Conservation (phyloP, 495 filamentous ascomycete genomes). For the Penicillium arizonense region DNA sequence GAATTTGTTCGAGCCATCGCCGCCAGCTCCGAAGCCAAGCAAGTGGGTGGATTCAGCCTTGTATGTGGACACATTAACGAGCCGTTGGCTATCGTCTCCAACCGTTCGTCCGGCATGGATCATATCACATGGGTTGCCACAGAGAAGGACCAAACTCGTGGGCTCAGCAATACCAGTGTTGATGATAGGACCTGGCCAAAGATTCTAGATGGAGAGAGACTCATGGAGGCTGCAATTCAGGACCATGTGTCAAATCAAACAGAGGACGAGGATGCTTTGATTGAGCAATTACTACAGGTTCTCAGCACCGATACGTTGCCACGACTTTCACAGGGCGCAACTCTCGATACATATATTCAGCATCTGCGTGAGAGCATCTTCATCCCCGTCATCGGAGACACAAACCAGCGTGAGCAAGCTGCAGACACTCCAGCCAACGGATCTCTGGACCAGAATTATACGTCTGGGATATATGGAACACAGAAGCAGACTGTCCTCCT, state of each 20-base stretch:
- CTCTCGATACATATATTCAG: conserved; percentile 68
- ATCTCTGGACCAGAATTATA: conserved; percentile 26
- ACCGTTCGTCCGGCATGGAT: conserved; percentile 64
- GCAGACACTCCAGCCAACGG: conserved; percentile 25
- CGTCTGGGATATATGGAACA: conserved; percentile 70
- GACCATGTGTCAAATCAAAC: conserved; percentile 37
- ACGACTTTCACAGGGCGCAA: conserved; percentile 40
- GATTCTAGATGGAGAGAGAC: conserved; percentile 57
- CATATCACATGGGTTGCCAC: conserved; percentile 65
- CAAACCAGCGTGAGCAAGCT: conserved; percentile 34
- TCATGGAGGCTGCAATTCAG: conserved; percentile 47
- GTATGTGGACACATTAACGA: conserved; percentile 78
- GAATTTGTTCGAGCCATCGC: conserved; percentile 71
- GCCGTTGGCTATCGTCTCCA: conserved; percentile 82
- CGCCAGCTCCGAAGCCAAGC: conserved; percentile 35
- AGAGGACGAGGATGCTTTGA: conserved; percentile 60
- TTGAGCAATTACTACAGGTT: conserved; percentile 67
- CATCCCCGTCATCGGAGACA: conserved; percentile 68
- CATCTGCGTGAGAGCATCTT: conserved; percentile 79
- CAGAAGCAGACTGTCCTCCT: conserved; percentile 88
- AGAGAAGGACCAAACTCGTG: conserved; percentile 62
- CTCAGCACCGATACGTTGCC: conserved; percentile 75
- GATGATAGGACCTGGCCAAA: conserved; percentile 80
- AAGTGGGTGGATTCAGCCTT: conserved; percentile 92
- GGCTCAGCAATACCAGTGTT: conserved; percentile 83